Evolutionary conservation across 768 basidiomycete species (phyloP).

Genomic region (Russula olivacea): DNA sequence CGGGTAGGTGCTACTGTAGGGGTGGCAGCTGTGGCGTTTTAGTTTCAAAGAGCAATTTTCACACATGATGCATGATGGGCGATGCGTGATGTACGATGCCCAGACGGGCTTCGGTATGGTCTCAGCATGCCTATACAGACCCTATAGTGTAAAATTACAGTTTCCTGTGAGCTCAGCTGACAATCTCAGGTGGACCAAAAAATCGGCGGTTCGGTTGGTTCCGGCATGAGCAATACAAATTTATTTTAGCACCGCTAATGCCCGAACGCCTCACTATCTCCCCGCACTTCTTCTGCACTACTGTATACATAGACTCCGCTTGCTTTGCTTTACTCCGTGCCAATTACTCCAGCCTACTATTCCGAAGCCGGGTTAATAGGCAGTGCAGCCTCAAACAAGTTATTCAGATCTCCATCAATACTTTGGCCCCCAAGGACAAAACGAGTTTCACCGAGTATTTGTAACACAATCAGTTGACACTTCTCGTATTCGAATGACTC

Average conservation of each 20-base stretch:
- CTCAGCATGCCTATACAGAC: too few species aligned
- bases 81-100: background rate
- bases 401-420: background rate
- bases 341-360: background rate
- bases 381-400: constrained; percentile 1
- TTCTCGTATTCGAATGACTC: background rate
- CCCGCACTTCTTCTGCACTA: background rate
- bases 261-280: constrained; percentile 1
- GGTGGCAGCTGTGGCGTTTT: background rate
- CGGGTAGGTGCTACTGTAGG: background rate
- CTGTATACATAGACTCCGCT: background rate
- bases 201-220: background rate
- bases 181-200: background rate
- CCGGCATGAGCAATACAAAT: constrained; percentile 7
- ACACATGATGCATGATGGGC: background rate
- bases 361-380: background rate
- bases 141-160: too few species aligned
- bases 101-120: background rate
- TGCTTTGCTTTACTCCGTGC: background rate
- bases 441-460: background rate
- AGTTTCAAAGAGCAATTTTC: background rate
- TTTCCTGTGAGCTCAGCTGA: background rate
- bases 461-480: background rate
- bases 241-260: constrained; percentile 4
- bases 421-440: background rate